Conservation (phyloP, 2,329 filamentous ascomycete species). For the Aspergillus melleus region DNA sequence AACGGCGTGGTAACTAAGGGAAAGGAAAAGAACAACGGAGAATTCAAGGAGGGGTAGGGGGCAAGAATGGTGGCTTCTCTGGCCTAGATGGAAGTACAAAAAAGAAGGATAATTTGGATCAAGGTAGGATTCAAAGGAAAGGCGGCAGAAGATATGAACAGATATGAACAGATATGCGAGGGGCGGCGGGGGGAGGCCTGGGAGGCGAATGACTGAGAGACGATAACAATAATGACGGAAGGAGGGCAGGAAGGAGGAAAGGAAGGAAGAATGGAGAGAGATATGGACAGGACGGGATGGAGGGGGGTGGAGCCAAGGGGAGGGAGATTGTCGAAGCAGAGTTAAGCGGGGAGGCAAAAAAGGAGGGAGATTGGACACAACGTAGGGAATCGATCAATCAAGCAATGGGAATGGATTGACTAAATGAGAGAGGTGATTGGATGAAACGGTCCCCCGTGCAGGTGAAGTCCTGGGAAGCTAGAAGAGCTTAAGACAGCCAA, state of each 20-base stretch:
- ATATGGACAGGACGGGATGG: background rate
- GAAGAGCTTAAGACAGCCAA: background rate
- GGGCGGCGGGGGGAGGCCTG: no score
- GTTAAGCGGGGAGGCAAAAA: background rate
- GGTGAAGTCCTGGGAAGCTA: background rate
- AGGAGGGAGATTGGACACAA: background rate
- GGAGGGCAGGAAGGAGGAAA: constrained; percentile 1
- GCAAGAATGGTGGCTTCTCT: no score
- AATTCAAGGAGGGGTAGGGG: no score
- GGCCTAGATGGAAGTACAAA: no score
- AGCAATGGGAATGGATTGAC: background rate
- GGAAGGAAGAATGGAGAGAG: background rate
- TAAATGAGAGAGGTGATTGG: background rate
- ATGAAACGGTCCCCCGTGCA: background rate
- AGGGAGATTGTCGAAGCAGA: background rate
- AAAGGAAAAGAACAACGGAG: background rate
- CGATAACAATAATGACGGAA: constrained; percentile 7
- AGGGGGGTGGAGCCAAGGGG: background rate
- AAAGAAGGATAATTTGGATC: no score
- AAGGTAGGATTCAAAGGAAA: no score
- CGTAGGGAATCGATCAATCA: no score
- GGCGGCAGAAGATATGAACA: background rate
- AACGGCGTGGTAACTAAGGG: background rate
- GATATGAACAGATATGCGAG: background rate
- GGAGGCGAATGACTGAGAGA: background rate